Conservation (phyloP, 2,329 filamentous ascomycete species). For the Stemphylium beticola region DNA sequence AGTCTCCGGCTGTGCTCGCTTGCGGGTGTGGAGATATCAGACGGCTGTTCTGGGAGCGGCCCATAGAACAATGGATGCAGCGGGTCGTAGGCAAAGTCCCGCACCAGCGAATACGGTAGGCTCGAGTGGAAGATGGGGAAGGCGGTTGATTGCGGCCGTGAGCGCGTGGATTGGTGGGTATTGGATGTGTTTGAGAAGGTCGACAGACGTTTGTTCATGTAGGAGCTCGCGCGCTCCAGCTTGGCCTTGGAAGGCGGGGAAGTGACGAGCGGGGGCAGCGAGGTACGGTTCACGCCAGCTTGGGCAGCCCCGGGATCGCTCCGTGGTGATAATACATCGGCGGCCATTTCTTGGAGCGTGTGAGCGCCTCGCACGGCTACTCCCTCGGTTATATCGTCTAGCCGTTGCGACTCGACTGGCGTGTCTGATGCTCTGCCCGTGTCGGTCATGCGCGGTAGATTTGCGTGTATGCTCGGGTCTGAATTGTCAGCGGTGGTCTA, state of each 20-base stretch:
- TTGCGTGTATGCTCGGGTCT: constrained; percentile 15
- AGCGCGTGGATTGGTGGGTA: constrained; percentile 59
- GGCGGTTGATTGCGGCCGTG: constrained; percentile 79
- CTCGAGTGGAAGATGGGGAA: constrained; percentile 86
- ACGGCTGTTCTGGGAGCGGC: constrained; percentile 79
- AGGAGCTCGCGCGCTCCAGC: constrained; percentile 70
- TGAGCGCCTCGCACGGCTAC: constrained; percentile 32
- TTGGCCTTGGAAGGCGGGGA: constrained; percentile 57
- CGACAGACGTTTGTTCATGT: constrained; percentile 80
- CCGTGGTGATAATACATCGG: constrained; percentile 46
- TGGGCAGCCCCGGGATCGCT: constrained; percentile 40
- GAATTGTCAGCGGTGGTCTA: constrained; percentile 28
- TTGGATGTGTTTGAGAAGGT: constrained; percentile 69
- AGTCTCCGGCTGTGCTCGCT: constrained; percentile 77
- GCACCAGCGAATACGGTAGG: constrained; percentile 84
- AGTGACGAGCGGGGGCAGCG: constrained; percentile 59
- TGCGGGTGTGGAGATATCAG: constrained; percentile 81
- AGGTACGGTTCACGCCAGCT: constrained; percentile 47
- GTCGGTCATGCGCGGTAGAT: constrained; percentile 45
- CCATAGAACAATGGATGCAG: constrained; percentile 92
- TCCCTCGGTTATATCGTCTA: constrained; percentile 40
- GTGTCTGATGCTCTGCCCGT: constrained; percentile 19
- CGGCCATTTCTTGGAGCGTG: constrained; percentile 42
- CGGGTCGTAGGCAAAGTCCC: constrained; percentile 91
- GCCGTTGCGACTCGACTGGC: constrained; percentile 35